Evolutionary conservation across 805 yeast genomes (phyloP), one percentile per base, ranked within the genome.

Genomic region (Ogataea trehaloabstinens): DNA sequence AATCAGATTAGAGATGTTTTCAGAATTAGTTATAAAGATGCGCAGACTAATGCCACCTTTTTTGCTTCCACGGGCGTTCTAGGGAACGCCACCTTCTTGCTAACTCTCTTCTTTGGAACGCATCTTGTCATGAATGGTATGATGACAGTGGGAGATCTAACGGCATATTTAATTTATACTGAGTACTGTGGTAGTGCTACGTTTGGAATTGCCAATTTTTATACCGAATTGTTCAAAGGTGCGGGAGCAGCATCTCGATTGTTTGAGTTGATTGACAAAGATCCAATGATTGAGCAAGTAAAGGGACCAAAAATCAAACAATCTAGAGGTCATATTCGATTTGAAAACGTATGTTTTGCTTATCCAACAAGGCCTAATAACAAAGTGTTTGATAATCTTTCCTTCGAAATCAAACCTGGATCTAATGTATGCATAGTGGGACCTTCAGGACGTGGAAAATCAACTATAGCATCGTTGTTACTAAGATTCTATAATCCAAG

Each of bases 181-280:
- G 91, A 88, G 8, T 91, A 88, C 60, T 86, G 97, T 2, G 98
- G 97, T 1, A 73, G 86, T 30, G 89, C 97, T 0, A 85, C 91
- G 51, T 85, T 85, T 64, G 97, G 98, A 0, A 63, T 91, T 25
- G 91, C 96, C 0, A 85, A 84, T 51, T 91, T 91, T 60, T 91
- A 90, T 57, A 82, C 95, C 2, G 98, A 91, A 60, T 67, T 91
- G 41, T 91, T 91, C 95, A 91, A 91, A 66, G 98, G 97, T 39
- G 85, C 93, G 3, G 98, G 98, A 41, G 97, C 98, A 0, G 95
- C 96, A 0, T 84, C 91, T 34, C 71, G 98, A 45, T 74, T 90
- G 34, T 90, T 90, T 66, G 98, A 90, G 61, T 68, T 91, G 33
- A 76, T 83, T 44, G 96, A 89, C 47, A 74, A 86, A 60, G 70